phyloP scores from a whole-genome alignment of 2,329 filamentous ascomycete genomes.

The Colletotrichum scovillei region DNA sequence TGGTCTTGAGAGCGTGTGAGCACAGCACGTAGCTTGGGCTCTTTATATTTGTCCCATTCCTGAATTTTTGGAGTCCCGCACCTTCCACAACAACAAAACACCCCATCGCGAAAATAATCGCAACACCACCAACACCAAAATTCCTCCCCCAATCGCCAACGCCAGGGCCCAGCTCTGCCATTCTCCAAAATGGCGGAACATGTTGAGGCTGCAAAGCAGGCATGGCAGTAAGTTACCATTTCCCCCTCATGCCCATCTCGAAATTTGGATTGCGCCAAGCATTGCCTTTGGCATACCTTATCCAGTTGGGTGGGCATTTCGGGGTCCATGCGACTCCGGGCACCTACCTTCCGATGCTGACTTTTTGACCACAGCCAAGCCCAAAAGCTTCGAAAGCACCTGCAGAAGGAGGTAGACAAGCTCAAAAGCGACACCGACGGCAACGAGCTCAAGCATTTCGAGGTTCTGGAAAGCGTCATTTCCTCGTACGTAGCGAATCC shows the following conservation, averaged over 20 bases:
- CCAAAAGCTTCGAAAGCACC: conserved; percentile 54
- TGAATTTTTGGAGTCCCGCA: conserved; percentile 29
- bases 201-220: conserved; percentile 45
- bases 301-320: background rate
- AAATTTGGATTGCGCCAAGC: background rate
- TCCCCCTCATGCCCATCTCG: background rate
- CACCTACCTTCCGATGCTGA: conserved; percentile 26
- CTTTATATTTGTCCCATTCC: conserved; percentile 16
- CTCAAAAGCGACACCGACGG: conserved; percentile 50
- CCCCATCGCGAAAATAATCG: conserved; percentile 21
- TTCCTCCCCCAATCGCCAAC: conserved; percentile 3
- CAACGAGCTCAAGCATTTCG: conserved; percentile 55
- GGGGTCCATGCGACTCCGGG: conserved; percentile 2
- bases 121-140: conserved; percentile 14
- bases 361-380: conserved; percentile 48
- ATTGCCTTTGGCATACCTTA: background rate
- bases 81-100: conserved; percentile 30
- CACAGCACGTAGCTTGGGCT: conserved; percentile 42
- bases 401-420: conserved; percentile 56
- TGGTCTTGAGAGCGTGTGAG: conserved; percentile 44
- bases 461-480: conserved; percentile 55
- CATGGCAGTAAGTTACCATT: conserved; percentile 51
- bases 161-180: background rate
- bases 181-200: conserved; percentile 26
- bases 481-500: conserved; percentile 49